Base-by-base conservation (phyloP, 225 moss, liverwort and hornwort genomes). In the Asterella californica region DNA sequence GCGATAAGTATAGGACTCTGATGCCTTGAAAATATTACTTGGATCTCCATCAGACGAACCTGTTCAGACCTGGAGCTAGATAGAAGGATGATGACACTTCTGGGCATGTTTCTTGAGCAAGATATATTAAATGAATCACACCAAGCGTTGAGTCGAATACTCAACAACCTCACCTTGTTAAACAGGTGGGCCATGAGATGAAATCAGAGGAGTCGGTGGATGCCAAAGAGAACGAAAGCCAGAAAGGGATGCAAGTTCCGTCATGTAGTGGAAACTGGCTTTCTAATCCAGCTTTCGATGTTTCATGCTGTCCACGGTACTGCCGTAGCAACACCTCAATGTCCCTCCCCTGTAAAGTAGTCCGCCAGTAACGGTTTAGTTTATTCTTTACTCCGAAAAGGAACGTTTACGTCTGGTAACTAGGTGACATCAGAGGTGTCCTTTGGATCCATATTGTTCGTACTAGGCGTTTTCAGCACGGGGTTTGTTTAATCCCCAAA, bases 161-260 rank as follows among this genome's bases (percentile, higher is more conserved):
- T 45, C 54, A 80, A 77, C 65, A 73, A 67, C 65, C 72, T 46
- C 50, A 78, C 42, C 54, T 74, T 74, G 81, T 81, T 25, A 78
- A 37, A 87, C 81, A 87, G 81, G 81, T 84, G 75, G 33, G 53
- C 62, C 47, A 65, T 79, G 70, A 86, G 70, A 61, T 70, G 70
- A 83, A 63, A 78, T 27, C 81, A 79, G 76, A 79, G 76, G 83
- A 76, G 61, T 74, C 57, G n/a, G 34, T 83, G 86, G 81, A 82
- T n/a, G 76, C 79, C 62, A 76, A 36, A 83, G 81, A 83, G 47
- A 75, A 10, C 32, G 75, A 78, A 79, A 75, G 74, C 78, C 81
- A 72, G 45, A 70, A 52, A 76, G 76, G 30, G 57, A 68, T 79
- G 65, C 83, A 68, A 53, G 54, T 52, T 67, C 34, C 81, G 19